Base-by-base conservation (phyloP, 768 basidiomycete species). In the Grammothele lineata region DNA sequence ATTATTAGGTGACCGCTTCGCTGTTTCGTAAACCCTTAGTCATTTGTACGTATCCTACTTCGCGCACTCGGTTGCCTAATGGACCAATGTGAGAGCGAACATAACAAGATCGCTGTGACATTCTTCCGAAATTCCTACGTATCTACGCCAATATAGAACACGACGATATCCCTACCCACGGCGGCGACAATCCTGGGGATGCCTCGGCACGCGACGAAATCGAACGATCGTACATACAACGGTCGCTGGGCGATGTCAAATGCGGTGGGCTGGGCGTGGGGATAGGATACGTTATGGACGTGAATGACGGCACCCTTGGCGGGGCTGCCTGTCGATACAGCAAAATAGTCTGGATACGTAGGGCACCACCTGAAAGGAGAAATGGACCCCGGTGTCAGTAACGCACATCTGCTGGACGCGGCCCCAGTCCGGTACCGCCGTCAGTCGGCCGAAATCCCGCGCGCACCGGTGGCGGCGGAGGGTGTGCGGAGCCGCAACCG, bases 281-380 rank as follows among this genome's bases (percentile, higher is more conserved):
- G 63, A 62, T 81, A 86, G 42, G 74, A 74, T 37, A 73, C 70
- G 56, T 85, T 86, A 66, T 87, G 77, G 34, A 91, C 72, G 57
- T 87, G 77, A 32, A 92, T 71, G 24, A 77, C 65, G 23, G 87
- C 88, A 45, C 85, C 87, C 50, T 71, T 77, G 27, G 65, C 62
- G 9, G 80, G 71, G 3, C 76, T 76, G 56, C 75, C 72, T 5
- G 81, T 74, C 7, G 86, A 82, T 44, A 90, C 80, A 32, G 84
- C 89, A 65, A 92, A 92, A 57, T 83, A 83, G 44, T 86, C 81
- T 9, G 86, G 75, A 61, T 78, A 79, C 14, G 85, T 84, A 19
- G 75, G 80, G 55, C 83, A 89, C 89, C 89, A 91, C 40, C 87
- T 90, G 40, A 9, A 21, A 37, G 33, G 22, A 17, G 45, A 14